Conservation (phyloP, 1,284 basidiomycete genomes). For the Sporisorium scitamineum region DNA sequence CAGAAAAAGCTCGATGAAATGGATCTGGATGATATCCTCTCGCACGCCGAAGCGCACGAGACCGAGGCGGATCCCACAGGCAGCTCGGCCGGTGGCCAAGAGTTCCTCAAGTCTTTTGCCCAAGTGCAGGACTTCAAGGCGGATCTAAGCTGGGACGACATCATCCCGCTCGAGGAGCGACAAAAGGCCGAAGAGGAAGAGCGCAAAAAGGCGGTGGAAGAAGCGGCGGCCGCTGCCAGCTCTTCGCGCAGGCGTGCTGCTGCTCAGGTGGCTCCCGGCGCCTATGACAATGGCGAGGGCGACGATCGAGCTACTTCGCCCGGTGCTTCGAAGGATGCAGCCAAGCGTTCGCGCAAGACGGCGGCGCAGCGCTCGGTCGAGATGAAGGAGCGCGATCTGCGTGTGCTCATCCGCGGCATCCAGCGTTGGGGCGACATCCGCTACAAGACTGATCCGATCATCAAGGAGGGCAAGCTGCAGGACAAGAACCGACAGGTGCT, state of each 20-base stretch:
- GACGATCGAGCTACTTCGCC: conserved; percentile 42
- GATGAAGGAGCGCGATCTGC: conserved; percentile 94
- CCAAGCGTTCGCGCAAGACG: conserved; percentile 72
- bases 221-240: conserved; percentile 73
- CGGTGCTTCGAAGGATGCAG: conserved; percentile 71
- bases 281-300: conserved; percentile 75
- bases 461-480: conserved; percentile 89
- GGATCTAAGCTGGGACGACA: conserved; percentile 94
- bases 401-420: conserved; percentile 92
- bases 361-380: conserved; percentile 93
- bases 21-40: conserved; percentile 98
- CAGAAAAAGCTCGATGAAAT: conserved; percentile 98
- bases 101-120: conserved; percentile 94
- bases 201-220: conserved; percentile 74
- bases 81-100: conserved; percentile 94
- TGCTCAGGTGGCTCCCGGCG: conserved; percentile 77
- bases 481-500: conserved; percentile 96
- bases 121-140: conserved; percentile 98
- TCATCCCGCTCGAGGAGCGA: conserved; percentile 93
- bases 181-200: conserved; percentile 78
- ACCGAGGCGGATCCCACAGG: conserved; percentile 78
- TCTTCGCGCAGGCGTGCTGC: conserved; percentile 74
- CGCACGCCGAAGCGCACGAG: conserved; percentile 95
- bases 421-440: conserved; percentile 98
- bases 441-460: conserved; percentile 92